Base-by-base conservation (phyloP, 345 rosid genomes). In the Eucalyptus sp. region DNA sequence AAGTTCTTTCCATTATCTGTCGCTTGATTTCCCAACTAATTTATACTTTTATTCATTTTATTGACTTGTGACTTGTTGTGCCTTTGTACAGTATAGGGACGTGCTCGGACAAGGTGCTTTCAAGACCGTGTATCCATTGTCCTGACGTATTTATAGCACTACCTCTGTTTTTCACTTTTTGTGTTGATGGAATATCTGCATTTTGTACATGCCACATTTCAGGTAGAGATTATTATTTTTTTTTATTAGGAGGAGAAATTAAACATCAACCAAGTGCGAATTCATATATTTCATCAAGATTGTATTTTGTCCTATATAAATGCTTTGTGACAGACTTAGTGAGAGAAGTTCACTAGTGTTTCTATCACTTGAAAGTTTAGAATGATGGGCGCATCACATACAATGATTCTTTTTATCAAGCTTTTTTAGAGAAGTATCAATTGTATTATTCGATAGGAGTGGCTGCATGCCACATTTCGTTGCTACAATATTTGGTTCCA, bases 71-170 rank as follows among this genome's bases (percentile, higher is more conserved):
- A 49, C 50, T 87, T 27, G 8, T 54, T 85, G 83, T 86, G 66
- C 66, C 44, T 68, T 89, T 86, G 48, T 17, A 86, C 91, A 93
- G 95, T 90, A 88, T 79, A 92, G 89, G 88, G 94, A 93, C 8
- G 87, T 91, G 31, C 88, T 93, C 76, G 95, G 95, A 58, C 91
- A 88, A 91, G 95, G 95, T 43, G 95, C 94, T 87, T 93, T 91
- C 94, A 93, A 93, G 95, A 92, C 92, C 22, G 94, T 93, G 95
- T 93, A 93, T 93, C 93, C 88, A 85, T 92, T 87, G 24, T 7
- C 46, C 27, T 89, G 49, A 31, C 17, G 11, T 87, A 48, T 71
- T 71, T 86, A 71, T 41, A 76, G 46, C 62, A 56, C 64, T 20
- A 12, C 62, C 41, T 6, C 56, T 52, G 29, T 50, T 86, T 50